Base-by-base conservation (phyloP, 352 stramenopile genomes). In the Phytophthora uliginosa region DNA sequence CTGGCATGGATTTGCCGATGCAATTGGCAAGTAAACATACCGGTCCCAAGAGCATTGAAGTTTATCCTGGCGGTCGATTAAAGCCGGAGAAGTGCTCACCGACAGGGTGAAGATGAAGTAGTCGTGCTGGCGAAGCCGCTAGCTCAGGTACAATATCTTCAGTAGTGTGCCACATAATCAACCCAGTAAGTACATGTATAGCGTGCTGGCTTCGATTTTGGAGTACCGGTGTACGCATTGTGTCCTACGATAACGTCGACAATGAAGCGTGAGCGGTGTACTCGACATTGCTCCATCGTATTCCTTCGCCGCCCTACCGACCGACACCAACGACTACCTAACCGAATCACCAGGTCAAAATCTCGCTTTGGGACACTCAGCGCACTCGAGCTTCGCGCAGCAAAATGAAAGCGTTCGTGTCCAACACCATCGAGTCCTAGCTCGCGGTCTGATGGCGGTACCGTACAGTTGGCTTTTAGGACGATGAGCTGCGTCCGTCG, bases 361-460 rank as follows among this genome's bases (percentile, higher is more conserved):
- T 36, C 33, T 36, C 33, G 33, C 33, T 36, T 13, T 38, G 33
- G 33, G 33, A 38, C 33, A 38, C 33, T 38, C 8, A 38, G 33
- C 3, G 33, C 33, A 9, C 33, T 38, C 33, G 8, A 38, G 33
- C 36, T 42, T 17, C 36, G 17, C 36, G 12, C 36, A 42, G 36
- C 36, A 42, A 15, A 42, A 17, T 17, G 36, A 42, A 10, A 22
- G 22, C 50, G 22, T 59, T 40, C 50, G 66, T 68, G 66, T 73
- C 66, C 66, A 73, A 71, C 64, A 48, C 64, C 54, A 47, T 38
- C 36, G 36, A 42, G 15, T 40, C 15, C 34, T 12, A 13, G 36
- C 13, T 13, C 15, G 12, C 12, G 6, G 36, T 13, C 12, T 5
- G 36, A 2, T 12, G 8, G 34, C 34, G 34, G 34, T 40, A 40